Conservation (phyloP, 2,329 filamentous ascomycete species). For the Zasmidium citrigriseum region DNA sequence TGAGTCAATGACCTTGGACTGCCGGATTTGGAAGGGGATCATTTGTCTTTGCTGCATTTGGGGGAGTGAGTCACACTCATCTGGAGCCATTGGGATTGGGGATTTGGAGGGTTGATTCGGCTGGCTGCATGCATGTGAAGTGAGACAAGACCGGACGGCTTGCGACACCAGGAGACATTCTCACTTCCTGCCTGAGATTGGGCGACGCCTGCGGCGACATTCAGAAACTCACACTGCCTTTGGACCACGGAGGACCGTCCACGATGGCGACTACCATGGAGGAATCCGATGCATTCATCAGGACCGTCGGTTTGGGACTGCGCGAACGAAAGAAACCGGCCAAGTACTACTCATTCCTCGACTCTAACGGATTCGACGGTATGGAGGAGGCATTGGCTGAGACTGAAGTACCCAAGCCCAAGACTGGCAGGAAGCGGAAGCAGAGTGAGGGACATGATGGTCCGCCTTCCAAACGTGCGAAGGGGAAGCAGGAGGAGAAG, state of each 20-base stretch:
- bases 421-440: neutral
- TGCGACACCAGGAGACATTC: too few relatives aligned
- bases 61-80: neutral
- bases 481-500: neutral
- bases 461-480: neutral
- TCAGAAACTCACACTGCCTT: neutral
- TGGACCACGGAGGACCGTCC: too few relatives aligned
- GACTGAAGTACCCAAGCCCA: neutral
- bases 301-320: too few relatives aligned
- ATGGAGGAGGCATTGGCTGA: neutral
- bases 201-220: too few relatives aligned
- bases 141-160: too few relatives aligned
- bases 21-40: neutral
- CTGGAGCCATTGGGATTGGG: neutral
- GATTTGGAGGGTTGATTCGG: neutral
- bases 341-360: neutral
- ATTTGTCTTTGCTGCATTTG: neutral
- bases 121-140: neutral
- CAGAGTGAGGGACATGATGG: neutral
- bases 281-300: too few relatives aligned
- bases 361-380: neutral
- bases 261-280: too few relatives aligned
- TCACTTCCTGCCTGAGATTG: too few relatives aligned
- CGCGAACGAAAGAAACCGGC: neutral
- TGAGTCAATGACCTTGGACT: neutral